Percentiles rank a stretch among this genome's conserved stretches.
Evolutionary conservation across 78 protist genomes (phyloP).

Genomic region (Cavenderia fasciculata): DNA sequence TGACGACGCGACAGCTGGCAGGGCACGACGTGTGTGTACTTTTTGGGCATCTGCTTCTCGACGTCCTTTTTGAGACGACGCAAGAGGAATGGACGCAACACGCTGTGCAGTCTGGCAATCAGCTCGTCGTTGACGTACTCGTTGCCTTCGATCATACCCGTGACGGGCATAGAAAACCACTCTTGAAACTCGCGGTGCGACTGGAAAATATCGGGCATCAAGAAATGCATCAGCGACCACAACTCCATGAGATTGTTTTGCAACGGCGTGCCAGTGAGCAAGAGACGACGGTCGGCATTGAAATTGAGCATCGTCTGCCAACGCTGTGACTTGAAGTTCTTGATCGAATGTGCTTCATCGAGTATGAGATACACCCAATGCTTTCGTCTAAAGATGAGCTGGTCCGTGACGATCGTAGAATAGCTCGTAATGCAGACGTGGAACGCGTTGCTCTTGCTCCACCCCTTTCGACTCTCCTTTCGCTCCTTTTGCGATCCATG

Average conservation of each 20-base stretch:
- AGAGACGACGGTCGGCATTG: constrained; percentile 48
- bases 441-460: constrained; percentile 89
- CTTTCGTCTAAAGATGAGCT: constrained; percentile 80
- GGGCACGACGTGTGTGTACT: constrained; percentile 84
- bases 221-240: constrained; percentile 97
- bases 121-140: constrained; percentile 53
- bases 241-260: constrained; percentile 97
- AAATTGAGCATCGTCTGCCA: constrained; percentile 92
- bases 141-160: constrained; percentile 85
- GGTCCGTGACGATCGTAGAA: constrained; percentile 88
- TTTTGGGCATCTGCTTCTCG: constrained; percentile 88
- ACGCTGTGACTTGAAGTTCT: constrained; percentile 89
- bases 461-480: constrained; percentile 89
- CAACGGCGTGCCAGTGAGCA: constrained; percentile 97
- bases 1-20: constrained; percentile 92
- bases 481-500: constrained; percentile 91
- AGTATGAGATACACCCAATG: constrained; percentile 94
- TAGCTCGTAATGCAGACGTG: constrained; percentile 95
- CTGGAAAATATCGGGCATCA: constrained; percentile 94
- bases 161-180: constrained; percentile 90
- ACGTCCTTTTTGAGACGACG: constrained; percentile 97
- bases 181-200: constrained; percentile 91
- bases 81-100: constrained; percentile 95
- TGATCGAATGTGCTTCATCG: constrained; percentile 98
- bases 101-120: constrained; percentile 81